Conservation (phyloP, 2,329 filamentous ascomycete genomes). For the Talaromyces marneffei region DNA sequence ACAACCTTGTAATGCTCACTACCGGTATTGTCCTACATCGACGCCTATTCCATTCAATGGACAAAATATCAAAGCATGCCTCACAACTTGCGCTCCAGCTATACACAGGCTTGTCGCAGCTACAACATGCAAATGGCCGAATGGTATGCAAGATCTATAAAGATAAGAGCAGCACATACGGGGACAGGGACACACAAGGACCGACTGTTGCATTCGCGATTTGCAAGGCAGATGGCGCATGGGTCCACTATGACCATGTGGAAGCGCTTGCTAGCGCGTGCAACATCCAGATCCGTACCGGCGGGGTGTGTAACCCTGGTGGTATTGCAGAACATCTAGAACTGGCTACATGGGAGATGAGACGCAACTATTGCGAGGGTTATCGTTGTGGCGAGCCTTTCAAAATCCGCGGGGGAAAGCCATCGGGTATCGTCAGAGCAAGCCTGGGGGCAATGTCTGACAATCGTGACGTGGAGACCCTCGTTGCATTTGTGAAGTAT, state of each 20-base stretch:
- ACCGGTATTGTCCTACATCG: slow-evolving; percentile 65
- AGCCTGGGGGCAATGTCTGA: slow-evolving; percentile 91
- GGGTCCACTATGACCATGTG: slow-evolving; percentile 77
- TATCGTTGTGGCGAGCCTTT: slow-evolving; percentile 77
- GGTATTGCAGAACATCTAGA: slow-evolving; percentile 67
- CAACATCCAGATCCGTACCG: slow-evolving; percentile 77
- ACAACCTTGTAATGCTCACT: slow-evolving; percentile 78
- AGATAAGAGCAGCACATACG: slow-evolving; percentile 36
- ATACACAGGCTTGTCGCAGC: slow-evolving; percentile 49
- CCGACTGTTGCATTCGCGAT: slow-evolving; percentile 83
- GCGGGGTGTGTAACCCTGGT: slow-evolving; percentile 86
- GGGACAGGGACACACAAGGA: slow-evolving; percentile 51
- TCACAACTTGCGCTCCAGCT: slow-evolving; percentile 57
- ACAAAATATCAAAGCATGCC: slow-evolving; percentile 64
- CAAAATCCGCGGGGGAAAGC: slow-evolving; percentile 75
- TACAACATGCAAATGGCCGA: slow-evolving; percentile 64
- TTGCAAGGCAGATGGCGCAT: slow-evolving; percentile 60
- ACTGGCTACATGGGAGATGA: slow-evolving; percentile 75
- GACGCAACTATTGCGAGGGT: slow-evolving; percentile 74
- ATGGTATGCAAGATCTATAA: slow-evolving; percentile 64
- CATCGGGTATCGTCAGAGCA: slow-evolving; percentile 76
- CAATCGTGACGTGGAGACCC: slow-evolving; percentile 62
- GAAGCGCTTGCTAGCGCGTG: slow-evolving; percentile 77
- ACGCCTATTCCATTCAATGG: slow-evolving; percentile 66
- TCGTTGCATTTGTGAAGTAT: slow-evolving; percentile 65